Evolutionary conservation across 345 rosid genomes (phyloP), one percentile per base, ranked within the genome.

Genomic region (Conringia planisiliqua): DNA sequence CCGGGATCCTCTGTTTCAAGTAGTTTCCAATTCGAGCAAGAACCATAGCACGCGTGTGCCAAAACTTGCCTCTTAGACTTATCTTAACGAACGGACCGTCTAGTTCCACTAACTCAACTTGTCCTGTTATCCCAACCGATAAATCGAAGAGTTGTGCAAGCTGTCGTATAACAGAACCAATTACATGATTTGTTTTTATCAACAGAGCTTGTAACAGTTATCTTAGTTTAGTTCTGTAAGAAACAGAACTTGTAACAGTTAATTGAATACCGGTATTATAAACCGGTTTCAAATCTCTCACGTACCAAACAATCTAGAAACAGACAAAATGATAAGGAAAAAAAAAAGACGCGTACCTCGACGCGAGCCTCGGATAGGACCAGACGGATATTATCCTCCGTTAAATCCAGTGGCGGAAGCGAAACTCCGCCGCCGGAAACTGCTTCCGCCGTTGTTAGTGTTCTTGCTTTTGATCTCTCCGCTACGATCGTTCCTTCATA

Each of bases 11-110:
- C 80, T 89, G 95, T 87, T 87, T 91, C 84, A 94, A 72, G 78
- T 88, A 91, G 80, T 94, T 94, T 16, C 90, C 96, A 39, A 94
- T 42, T 63, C 98, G 87, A 46, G 98, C 95, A 11, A 94, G 64
- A 77, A 94, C 86, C 26, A 72, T 82, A 11, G 98, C 80, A 26
- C 97, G 95, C 72, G 85, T 71, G 65, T 91, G 98, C 98, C 98
- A 91, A 82, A 94, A 88, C 75, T 95, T 82, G 42, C 98, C 97
- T 67, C 78, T 85, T 20, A 90, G 89, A 56, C 90, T 86, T 65
- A 94, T 90, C 86, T 77, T 91, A 77, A 91, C 98, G 74, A 86
- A 94, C 1, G 93, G 95, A 50, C 98, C 98, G 83, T 91, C 98
- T 73, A 94, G 71, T 57, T 94, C 97, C 10, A 91, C 91, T 64